Evolutionary conservation across 176 grass and related monocot species (phyloP), one percentile per base, ranked within the genome.

Genomic region (Musa acuminata): DNA sequence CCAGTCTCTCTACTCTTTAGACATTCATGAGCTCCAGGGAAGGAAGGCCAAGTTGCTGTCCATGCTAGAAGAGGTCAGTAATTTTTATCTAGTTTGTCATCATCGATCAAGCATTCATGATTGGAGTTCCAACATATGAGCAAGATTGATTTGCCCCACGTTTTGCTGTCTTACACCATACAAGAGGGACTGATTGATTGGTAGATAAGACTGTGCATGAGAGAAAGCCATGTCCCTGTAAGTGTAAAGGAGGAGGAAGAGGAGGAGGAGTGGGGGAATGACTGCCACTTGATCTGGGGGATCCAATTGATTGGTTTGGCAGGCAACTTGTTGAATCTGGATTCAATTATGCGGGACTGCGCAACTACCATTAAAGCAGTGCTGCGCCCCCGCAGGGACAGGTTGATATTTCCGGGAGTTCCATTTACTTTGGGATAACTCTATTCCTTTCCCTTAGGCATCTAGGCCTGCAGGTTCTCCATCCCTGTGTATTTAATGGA

Each of bases 11-110:
- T 77, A 89, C 75, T 84, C 95, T 70, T 79, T 91, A 72, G 88
- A 94, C 13, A 81, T 87, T 48, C 69, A 87, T 20, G 96, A 99
- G 76, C 86, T 99, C 22, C 91, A 99, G 64, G 77, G 85, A 75
- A 87, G 90, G 75, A 99, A 89, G 80, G 80, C 89, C 74, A 94
- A 87, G 71, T 88, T 99, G 75, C 83, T 85, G 81, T 27, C 92
- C 76, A 87, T 99, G 91, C 88, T 99, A 52, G 88, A 99, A 75
- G 96, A 99, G 96, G 96, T 99, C 82, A 90, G 84, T 62, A 58
- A 35, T 55, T 43, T 43, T 43, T 43, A 43, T 43, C 35, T 43
- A 43, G 35, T 43, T 43, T 43, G 35, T 43, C 35, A 43, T 43
- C 35, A 43, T 43, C 35, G 35, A 6, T 43, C 35, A 6, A 43